These are phyloP conservation scores for Leishmania tarentolae DNA, from an alignment of 208 protist genomes.

Conservation along the genomic window DNA sequence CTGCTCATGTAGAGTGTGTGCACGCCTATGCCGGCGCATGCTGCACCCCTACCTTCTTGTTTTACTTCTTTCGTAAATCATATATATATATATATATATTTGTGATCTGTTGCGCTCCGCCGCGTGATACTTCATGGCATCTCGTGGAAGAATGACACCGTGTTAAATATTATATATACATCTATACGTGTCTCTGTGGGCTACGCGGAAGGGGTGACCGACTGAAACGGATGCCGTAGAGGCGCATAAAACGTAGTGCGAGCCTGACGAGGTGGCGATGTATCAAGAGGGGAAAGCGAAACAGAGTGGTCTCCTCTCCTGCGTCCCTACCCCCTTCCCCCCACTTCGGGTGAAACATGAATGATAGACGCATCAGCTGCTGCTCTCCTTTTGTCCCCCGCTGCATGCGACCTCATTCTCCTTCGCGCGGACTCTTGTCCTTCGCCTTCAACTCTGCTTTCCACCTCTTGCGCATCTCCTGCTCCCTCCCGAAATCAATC, in stretches of 20 bases:
- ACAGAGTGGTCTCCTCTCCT: background rate
- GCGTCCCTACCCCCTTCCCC: background rate
- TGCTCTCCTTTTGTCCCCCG: background rate
- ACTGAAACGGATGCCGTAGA: background rate
- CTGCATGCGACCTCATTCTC: background rate
- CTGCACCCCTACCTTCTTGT: background rate
- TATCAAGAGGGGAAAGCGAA: background rate
- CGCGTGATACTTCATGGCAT: background rate
- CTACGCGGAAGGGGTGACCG: background rate
- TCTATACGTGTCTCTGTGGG: background rate
- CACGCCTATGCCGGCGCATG: background rate
- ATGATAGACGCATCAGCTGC: background rate
- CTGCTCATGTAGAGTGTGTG: constrained; percentile 1
- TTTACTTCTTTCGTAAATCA: background rate
- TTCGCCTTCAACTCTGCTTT: background rate
- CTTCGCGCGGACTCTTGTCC: background rate
- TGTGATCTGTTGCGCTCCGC: background rate
- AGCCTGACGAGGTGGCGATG: background rate
- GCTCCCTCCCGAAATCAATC: background rate
- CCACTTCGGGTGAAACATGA: background rate
- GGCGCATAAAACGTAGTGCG: background rate
- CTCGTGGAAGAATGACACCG: background rate
- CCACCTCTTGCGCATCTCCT: background rate
- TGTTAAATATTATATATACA: background rate
- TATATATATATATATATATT: too few relatives aligned